Evolutionary conservation across 1,284 basidiomycete genomes (phyloP).

Genomic region (Ustilago crameri): DNA sequence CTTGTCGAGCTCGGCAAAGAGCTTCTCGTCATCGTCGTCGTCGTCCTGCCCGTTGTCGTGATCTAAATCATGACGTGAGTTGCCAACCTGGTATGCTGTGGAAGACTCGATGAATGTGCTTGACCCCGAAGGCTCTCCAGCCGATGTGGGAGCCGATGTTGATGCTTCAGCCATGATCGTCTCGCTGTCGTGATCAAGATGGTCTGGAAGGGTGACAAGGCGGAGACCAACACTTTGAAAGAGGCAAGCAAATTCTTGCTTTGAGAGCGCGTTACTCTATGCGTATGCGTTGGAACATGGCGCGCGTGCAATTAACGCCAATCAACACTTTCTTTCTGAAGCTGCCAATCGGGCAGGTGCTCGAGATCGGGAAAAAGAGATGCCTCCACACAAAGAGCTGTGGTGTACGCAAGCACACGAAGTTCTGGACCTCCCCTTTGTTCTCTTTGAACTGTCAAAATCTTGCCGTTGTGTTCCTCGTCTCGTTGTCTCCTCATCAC

Average conservation of each 20-base stretch:
- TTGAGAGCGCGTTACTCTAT: background rate
- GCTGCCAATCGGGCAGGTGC: background rate
- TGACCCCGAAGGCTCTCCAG: constrained; percentile 1
- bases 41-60: constrained; percentile 18
- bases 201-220: background rate
- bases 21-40: constrained; percentile 49
- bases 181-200: background rate
- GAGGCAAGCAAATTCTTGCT: background rate
- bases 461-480: too few species aligned
- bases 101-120: constrained; percentile 33
- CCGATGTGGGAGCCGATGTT: constrained; percentile 8
- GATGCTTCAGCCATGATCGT: constrained; percentile 24
- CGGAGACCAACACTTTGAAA: constrained; percentile 12
- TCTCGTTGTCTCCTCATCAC: too few species aligned
- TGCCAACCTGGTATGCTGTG: constrained; percentile 17
- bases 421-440: too few species aligned
- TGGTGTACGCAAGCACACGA: too few species aligned
- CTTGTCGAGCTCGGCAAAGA: constrained; percentile 58
- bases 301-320: constrained; percentile 1
- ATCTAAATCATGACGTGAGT: constrained; percentile 3
- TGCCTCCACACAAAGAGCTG: too few species aligned
- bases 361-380: too few species aligned
- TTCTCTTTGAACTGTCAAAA: too few species aligned
- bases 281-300: background rate
- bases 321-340: background rate